Base-by-base conservation (phyloP, 1,139 yeast species). In the Kodamaea arcana region DNA sequence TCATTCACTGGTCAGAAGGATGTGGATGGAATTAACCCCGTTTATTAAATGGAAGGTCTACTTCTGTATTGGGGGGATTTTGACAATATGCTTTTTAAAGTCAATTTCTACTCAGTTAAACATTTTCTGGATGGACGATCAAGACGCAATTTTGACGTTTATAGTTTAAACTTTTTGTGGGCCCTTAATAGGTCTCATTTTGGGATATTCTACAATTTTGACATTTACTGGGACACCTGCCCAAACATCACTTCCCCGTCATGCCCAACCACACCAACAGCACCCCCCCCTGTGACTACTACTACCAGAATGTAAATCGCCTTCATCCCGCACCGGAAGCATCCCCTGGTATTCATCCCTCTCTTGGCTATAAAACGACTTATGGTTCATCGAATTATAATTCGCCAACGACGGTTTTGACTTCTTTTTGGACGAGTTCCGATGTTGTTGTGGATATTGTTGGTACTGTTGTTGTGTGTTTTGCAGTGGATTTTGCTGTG, bases 291-390 rank as follows among this genome's bases (percentile, higher is more conserved):
- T 56, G 39, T 59, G 63, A 44, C 68, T 61, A 7, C 69, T 58
- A 14, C 60, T 53, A 36, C 61, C 70, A 4, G 69, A 60, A 47
- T 64, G 71, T 42, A 65, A 55, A 35, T 62, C 69, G 11, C 61
- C 62, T 31, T 64, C 65, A 42, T 65, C 69, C 35, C 65, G 44
- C 12, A 60, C 58, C 1, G 66, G 65, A 24, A 54, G 42, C 58
- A 61, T 53, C 2, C 67, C 68, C 18, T 34, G 41, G 25, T 37
- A 45, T 18, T 18, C 22, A 12, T 12, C 17, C 17, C 28, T 33
- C 35, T 21, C 27, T 15, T 30, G 33, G 24, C 25, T 37, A 31
- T 48, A 47, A 26, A 42, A 30, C 31, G 50, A 50, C 29, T 44
- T 43, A 10, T 47, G 46, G 33, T 58, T 58, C 27, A 58, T 56